Conservation (phyloP, 75 land plant genomes). For the Picea glauca region DNA sequence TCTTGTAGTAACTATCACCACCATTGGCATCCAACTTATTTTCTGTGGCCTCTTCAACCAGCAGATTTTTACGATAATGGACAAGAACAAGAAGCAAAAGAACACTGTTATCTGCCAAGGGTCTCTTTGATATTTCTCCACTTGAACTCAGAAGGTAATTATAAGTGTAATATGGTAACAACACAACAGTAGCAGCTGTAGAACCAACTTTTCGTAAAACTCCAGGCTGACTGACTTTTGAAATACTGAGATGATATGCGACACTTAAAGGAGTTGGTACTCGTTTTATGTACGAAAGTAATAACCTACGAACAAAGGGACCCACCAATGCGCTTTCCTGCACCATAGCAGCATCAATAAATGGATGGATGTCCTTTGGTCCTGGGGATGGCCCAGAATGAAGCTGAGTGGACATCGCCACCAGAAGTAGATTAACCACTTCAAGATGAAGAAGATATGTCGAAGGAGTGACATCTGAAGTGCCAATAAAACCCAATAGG, state of each 20-base stretch:
- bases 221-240: constrained; percentile 19
- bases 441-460: constrained; percentile 72
- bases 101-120: no score
- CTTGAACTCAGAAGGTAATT: no score
- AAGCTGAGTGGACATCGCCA: constrained; percentile 87
- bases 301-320: constrained; percentile 20
- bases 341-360: neutral
- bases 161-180: no score
- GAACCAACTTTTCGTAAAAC: no score
- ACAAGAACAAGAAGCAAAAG: no score
- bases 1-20: no score
- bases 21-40: no score
- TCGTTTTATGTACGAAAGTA: constrained; percentile 20
- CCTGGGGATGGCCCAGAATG: constrained; percentile 54
- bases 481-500: constrained; percentile 54
- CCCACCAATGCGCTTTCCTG: constrained; percentile 19
- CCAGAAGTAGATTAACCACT: constrained; percentile 68
- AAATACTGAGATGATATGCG: constrained; percentile 11
- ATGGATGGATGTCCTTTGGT: no score
- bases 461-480: constrained; percentile 57
- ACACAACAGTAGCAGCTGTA: neutral
- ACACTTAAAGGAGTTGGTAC: constrained; percentile 5
- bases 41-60: no score
- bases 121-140: no score
- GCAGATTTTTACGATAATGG: no score